Base-by-base conservation (phyloP, 1,284 basidiomycete species). In the Ceratobasidium sp. region DNA sequence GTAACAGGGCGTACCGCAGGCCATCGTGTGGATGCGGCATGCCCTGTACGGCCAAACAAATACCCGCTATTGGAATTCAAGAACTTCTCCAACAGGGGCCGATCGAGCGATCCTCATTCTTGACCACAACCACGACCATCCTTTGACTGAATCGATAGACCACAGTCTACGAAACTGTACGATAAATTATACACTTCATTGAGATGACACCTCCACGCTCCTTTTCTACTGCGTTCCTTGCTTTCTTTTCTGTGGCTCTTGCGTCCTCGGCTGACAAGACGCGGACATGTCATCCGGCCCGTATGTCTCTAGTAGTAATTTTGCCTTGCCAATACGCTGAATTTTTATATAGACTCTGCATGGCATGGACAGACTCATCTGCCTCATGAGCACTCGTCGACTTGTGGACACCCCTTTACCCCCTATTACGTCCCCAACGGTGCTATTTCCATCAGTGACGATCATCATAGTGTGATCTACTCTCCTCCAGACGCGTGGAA, bases 401-500 rank as follows among this genome's bases (percentile, higher is more conserved):
- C 30, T n/a, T 71, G 72, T 30, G 62, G 61, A 14, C 64, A 36
- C 21, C 34, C 70, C 2, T 91, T 92, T 80, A 83, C 83, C 5
- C 88, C 89, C 0, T 92, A 87, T 81, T 91, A 88, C 76, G 87
- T 90, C 77, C 87, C 89, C 71, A 85, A 86, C n/a, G 90, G 91
- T 43, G 84, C 89, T 3, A 88, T 86, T 82, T 83, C 85, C 76
- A 89, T 90, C 73, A 87, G 89, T 78, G 91, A 90, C 3, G 82
- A 83, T 36, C 90, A 89, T 34, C 87, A 86, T 36, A 78, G 90
- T 32, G 79, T 92, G 23, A 83, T 83, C 43, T 91, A 89, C 77
- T 84, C 83, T 57, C 62, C 73, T 12, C 41, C 18, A 2, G 88
- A 88, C 12, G 78, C 78, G 36, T 92, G 91, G 90, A 78, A 79